Evolutionary conservation across 352 stramenopile genomes (phyloP), one percentile per base, ranked within the genome.

Genomic region (Pythium brachiatum): DNA sequence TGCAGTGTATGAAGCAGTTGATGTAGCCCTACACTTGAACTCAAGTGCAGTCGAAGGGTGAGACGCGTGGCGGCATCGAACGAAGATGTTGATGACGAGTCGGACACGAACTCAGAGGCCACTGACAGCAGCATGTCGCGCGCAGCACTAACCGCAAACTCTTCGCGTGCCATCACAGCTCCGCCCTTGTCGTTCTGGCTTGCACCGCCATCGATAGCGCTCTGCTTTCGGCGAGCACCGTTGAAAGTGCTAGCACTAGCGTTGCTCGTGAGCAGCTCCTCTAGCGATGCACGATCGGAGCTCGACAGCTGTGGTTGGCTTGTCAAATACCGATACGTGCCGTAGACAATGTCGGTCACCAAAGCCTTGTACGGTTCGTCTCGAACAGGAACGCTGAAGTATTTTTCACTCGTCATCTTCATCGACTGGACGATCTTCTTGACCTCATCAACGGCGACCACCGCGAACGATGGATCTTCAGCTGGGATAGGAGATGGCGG

Each of bases 351-450:
- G 26, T 84, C 71, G 1, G 76, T 58, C 20, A 70, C 68, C 0
- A 76, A 50, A 0, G 69, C 44, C 6, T 72, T 39, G 12, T 41
- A 44, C 0, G 38, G 38, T 4, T 83, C 78, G 4, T 69, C 64
- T 1, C 69, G 68, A 2, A 83, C 58, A 16, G 78, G 68, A 3
- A 84, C 80, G 27, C 80, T 90, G 43, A 90, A 90, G 54, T 90
- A 83, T 47, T 90, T 90, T 34, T 90, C 80, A 11, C 78, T 83
- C 2, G 44, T 31, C 8, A 52, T n/a, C 79, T 50, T 23, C 72
- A 59, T 6, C 64, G 75, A 84, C 21, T 43, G 70, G 31, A 6
- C 12, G 47, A 78, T 79, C 27, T 72, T 74, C 20, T 57, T 52
- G 8, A 66, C 34, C 0, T 79, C 66, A 29, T 39, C 29, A 16